These are phyloP conservation scores for Colletotrichum sp. DNA, from an alignment of 2,329 filamentous ascomycete species.

Conservation along the genomic window DNA sequence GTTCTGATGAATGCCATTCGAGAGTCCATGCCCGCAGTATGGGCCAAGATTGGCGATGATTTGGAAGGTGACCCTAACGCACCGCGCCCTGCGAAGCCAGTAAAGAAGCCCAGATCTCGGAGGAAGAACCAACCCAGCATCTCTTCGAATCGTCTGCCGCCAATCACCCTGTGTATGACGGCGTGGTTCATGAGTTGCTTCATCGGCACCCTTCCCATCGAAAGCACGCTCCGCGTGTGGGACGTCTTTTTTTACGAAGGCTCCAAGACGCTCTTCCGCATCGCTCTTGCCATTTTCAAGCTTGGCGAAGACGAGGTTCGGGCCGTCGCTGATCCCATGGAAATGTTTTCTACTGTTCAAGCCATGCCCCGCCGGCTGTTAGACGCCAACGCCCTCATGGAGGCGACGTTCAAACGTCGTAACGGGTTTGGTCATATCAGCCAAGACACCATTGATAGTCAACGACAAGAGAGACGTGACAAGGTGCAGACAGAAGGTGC, in stretches of 20 bases:
- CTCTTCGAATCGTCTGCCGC: constrained; percentile 69
- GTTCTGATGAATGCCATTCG: constrained; percentile 89
- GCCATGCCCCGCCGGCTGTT: constrained; percentile 80
- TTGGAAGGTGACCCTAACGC: constrained; percentile 57
- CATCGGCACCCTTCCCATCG: constrained; percentile 89
- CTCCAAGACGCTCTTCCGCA: constrained; percentile 90
- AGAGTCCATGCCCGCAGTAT: constrained; percentile 82
- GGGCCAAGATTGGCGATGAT: constrained; percentile 86
- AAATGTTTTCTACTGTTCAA: constrained; percentile 95
- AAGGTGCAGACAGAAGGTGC: constrained; percentile 49
- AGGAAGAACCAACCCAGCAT: constrained; percentile 43
- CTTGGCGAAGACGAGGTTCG: constrained; percentile 82
- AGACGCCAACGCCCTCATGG: constrained; percentile 82
- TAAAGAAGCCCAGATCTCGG: constrained; percentile 37
- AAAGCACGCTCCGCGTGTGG: constrained; percentile 92
- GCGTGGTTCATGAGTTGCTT: constrained; percentile 99
- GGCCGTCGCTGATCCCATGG: constrained; percentile 83
- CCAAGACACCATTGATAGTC: constrained; percentile 80
- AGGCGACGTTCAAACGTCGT: constrained; percentile 80
- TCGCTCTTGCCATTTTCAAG: constrained; percentile 91
- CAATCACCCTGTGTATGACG: constrained; percentile 90
- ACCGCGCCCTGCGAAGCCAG: constrained; percentile 29
- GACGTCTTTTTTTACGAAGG: constrained; percentile 96
- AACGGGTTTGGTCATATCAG: constrained; percentile 83
- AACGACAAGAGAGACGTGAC: constrained; percentile 71